These are phyloP conservation scores for Fusarium compactum DNA, from an alignment of 2,329 filamentous ascomycete genomes.

Conservation along the genomic window DNA sequence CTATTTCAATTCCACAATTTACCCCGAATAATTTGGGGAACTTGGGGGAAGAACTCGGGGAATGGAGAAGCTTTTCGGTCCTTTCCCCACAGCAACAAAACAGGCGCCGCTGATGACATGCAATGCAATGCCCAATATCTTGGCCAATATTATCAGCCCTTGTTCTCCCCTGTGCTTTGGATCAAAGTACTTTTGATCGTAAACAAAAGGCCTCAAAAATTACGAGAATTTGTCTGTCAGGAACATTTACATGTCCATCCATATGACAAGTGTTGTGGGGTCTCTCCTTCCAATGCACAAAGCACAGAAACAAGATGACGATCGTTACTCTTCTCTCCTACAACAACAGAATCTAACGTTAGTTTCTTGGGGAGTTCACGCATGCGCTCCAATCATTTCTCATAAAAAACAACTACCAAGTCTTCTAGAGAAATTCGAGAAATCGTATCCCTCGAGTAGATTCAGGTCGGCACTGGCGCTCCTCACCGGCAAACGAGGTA, in stretches of 20 bases:
- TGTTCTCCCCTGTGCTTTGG: neutral
- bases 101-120: conserved; percentile 32
- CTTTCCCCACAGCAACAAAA: conserved; percentile 44
- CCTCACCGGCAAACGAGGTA: conserved; percentile 13
- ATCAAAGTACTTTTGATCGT: neutral
- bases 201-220: neutral
- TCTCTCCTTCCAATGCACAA: neutral
- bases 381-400: conserved; percentile 45
- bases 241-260: neutral
- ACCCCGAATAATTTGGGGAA: conserved; percentile 40
- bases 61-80: conserved; percentile 33
- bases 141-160: neutral
- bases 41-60: conserved; percentile 32
- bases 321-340: conserved; percentile 25
- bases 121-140: neutral
- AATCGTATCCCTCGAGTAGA: conserved; percentile 5
- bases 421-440: conserved; percentile 21
- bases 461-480: conserved; percentile 9
- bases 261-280: neutral
- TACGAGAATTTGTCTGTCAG: neutral
- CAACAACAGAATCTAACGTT: neutral
- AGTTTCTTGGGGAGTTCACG: neutral
- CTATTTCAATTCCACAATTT: neutral
- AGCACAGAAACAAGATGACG: conserved; percentile 1
- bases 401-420: neutral